phyloP scores from a whole-genome alignment of 495 filamentous ascomycete genomes.

The Pseudevernia furfuracea region DNA sequence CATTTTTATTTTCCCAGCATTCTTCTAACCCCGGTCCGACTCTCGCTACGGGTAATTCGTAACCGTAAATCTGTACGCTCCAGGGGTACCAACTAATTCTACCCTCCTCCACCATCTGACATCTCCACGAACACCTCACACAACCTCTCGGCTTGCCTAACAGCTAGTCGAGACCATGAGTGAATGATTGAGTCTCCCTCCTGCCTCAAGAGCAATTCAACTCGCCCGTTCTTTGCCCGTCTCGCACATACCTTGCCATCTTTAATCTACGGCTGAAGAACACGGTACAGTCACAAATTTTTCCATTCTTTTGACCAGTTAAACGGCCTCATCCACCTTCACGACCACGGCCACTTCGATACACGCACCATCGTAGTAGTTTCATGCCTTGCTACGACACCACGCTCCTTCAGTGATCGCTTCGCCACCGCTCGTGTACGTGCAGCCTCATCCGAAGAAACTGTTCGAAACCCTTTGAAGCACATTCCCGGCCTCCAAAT shows the following conservation, averaged over 20 bases:
- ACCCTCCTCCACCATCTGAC: constrained; percentile 12
- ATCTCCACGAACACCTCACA: constrained; percentile 8
- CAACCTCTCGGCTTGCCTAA: constrained; percentile 13
- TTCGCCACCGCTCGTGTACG: constrained; percentile 15
- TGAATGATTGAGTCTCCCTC: constrained; percentile 20
- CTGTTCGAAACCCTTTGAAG: constrained; percentile 2
- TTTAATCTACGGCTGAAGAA: constrained; percentile 16
- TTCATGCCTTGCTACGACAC: constrained; percentile 2
- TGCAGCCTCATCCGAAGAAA: constrained; percentile 2
- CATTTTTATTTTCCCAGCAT: constrained; percentile 16
- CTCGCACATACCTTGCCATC: constrained; percentile 4
- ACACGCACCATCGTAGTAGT: constrained; percentile 15
- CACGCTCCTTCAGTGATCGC: constrained; percentile 5
- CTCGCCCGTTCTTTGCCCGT: constrained; percentile 2
- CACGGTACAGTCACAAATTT: constrained; percentile 25
- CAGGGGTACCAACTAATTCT: constrained; percentile 22
- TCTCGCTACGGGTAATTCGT: constrained; percentile 25
- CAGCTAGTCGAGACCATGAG: constrained; percentile 17
- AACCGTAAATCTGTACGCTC: constrained; percentile 26
- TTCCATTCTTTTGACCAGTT: constrained; percentile 8
- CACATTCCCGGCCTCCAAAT: constrained; percentile 7
- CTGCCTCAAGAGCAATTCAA: constrained; percentile 7
- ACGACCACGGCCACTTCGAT: constrained; percentile 15
- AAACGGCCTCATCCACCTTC: constrained; percentile 11
- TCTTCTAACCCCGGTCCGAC: constrained; percentile 22